These are phyloP conservation scores for Ustilago trichophora DNA, from an alignment of 1,284 basidiomycete genomes.

Conservation along the genomic window DNA sequence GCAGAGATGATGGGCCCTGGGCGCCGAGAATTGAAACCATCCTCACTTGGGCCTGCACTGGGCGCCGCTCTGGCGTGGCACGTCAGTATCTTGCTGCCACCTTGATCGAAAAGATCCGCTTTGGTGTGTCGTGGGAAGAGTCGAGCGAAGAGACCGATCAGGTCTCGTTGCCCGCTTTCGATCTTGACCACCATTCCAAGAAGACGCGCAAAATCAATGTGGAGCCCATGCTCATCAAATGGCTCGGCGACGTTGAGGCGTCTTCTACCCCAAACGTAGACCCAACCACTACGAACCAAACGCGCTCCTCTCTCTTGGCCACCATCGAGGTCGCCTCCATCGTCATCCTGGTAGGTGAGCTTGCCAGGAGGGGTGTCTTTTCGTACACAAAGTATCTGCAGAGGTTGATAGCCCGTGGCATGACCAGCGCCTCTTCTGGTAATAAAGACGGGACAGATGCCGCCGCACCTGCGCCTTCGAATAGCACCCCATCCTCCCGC, in stretches of 20 bases:
- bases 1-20: constrained; percentile 30
- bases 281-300: neutral
- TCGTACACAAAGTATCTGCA: constrained; percentile 86
- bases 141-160: constrained; percentile 34
- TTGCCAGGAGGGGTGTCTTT: constrained; percentile 79
- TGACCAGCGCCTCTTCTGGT: constrained; percentile 14
- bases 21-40: constrained; percentile 72
- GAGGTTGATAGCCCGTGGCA: constrained; percentile 80
- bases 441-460: neutral
- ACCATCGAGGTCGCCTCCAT: constrained; percentile 69
- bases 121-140: constrained; percentile 42
- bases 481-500: constrained; percentile 4
- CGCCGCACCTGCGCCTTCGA: neutral
- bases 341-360: constrained; percentile 79
- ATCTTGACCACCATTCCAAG: constrained; percentile 25
- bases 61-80: constrained; percentile 73
- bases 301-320: constrained; percentile 3
- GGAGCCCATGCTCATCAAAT: constrained; percentile 74
- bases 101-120: constrained; percentile 75
- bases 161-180: constrained; percentile 31
- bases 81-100: constrained; percentile 82
- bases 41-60: constrained; percentile 85
- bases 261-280: constrained; percentile 1
- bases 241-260: constrained; percentile 72
- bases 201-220: constrained; percentile 66